A percentile compares a stretch with the other conserved stretches of the same genome.
Evolutionary conservation across 768 basidiomycete genomes (phyloP).

Genomic region (Agrocybe pediades): DNA sequence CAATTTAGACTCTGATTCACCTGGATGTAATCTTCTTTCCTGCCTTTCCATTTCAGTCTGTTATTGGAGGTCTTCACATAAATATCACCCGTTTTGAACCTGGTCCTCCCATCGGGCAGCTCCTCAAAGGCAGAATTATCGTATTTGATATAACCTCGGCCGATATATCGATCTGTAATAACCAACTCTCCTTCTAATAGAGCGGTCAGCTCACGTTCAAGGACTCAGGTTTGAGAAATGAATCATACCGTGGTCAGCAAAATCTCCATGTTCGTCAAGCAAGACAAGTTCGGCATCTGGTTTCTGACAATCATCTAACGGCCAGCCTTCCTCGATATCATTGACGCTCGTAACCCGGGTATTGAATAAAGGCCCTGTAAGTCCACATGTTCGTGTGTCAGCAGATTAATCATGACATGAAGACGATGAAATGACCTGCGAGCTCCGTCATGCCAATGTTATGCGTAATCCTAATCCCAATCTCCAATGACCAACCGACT

Average conservation of each 20-base stretch:
- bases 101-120: conserved; percentile 18
- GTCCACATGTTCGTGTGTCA: not conserved
- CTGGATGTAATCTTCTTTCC: conserved; percentile 30
- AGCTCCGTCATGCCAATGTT: conserved; percentile 32
- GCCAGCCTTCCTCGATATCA: conserved; percentile 16
- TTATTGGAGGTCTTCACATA: conserved; percentile 12
- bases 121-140: conserved; percentile 20
- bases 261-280: conserved; percentile 16
- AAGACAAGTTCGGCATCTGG: conserved; percentile 19
- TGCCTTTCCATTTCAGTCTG: conserved; percentile 25
- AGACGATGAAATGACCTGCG: conserved; percentile 15
- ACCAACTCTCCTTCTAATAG: conserved; percentile 25
- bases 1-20: conserved; percentile 5
- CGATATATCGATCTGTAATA: conserved; percentile 23
- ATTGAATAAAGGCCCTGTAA: conserved; percentile 23
- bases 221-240: not conserved
- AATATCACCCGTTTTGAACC: conserved; percentile 29
- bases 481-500: conserved; percentile 20
- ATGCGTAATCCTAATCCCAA: conserved; percentile 15
- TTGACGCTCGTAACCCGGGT: conserved; percentile 1
- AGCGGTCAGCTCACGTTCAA: not conserved
- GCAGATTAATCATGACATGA: not conserved
- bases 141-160: conserved; percentile 23
- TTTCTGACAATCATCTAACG: conserved; percentile 16
- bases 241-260: conserved; percentile 12